Conservation (phyloP, 441 rosid species). For the Melastoma candidum region DNA sequence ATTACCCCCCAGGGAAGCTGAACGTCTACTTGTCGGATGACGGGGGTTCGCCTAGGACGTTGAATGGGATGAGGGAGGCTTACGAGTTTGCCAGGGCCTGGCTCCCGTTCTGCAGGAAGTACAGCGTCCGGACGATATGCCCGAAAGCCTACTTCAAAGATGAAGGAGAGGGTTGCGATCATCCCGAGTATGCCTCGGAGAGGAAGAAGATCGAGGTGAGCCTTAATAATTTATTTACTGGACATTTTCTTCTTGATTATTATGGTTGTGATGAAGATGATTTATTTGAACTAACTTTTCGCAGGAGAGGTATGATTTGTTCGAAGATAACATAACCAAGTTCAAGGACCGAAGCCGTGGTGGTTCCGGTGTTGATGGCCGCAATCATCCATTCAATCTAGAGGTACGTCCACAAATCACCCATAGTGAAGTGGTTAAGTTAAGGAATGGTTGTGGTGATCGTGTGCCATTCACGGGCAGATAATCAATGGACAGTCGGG, state of each 20-base stretch:
- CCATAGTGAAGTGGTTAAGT: not conserved
- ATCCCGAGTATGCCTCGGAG: slow-evolving; percentile 11
- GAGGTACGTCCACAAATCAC: slow-evolving; percentile 16
- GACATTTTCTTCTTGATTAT: not conserved
- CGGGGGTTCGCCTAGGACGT: slow-evolving; percentile 36
- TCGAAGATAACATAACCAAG: slow-evolving; percentile 16
- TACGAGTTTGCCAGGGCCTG: slow-evolving; percentile 34
- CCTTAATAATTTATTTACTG: not conserved
- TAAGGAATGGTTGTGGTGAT: not conserved
- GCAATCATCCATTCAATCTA: slow-evolving; percentile 19
- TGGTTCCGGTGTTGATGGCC: not conserved
- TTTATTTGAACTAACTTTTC: not conserved
- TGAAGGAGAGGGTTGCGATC: not conserved
- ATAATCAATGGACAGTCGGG: slow-evolving; percentile 13
- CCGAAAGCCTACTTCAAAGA: slow-evolving; percentile 36
- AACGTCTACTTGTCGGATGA: slow-evolving; percentile 55
- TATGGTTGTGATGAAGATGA: not conserved
- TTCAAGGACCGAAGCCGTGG: slow-evolving; percentile 4
- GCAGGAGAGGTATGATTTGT: slow-evolving; percentile 23
- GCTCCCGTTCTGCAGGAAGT: slow-evolving; percentile 40
- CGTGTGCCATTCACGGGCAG: slow-evolving; percentile 8
- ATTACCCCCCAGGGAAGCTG: slow-evolving; percentile 35
- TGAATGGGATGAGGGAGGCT: slow-evolving; percentile 36
- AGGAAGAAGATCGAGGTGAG: slow-evolving; percentile 20
- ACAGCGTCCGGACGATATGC: slow-evolving; percentile 25